A percentile compares a stretch with the other conserved stretches of the same genome.
phyloP scores from a whole-genome alignment of 2,329 filamentous ascomycete species.

The Colletotrichum magnum region DNA sequence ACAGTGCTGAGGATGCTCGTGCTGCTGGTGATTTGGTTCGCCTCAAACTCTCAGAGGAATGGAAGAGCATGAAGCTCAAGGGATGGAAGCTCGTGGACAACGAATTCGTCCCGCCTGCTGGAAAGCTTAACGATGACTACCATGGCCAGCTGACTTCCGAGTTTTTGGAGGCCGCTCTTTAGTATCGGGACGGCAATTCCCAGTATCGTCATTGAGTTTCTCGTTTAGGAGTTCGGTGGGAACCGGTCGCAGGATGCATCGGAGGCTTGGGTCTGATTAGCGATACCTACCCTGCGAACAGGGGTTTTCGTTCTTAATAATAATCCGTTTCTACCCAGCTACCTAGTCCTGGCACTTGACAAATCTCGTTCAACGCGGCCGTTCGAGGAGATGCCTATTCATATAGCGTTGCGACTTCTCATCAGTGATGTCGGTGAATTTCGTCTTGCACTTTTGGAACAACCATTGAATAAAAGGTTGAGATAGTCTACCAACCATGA shows the following conservation, averaged over 20 bases:
- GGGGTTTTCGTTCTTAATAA: conserved; percentile 18
- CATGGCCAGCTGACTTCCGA: conserved; percentile 52
- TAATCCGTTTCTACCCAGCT: conserved; percentile 1
- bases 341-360: no score
- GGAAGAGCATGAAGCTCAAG: conserved; percentile 74
- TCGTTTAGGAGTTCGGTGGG: conserved; percentile 24
- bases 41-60: conserved; percentile 77
- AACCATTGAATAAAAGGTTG: no score
- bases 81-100: conserved; percentile 77
- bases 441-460: no score
- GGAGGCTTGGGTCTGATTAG: conserved; percentile 18
- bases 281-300: conserved; percentile 22
- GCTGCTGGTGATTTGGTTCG: conserved; percentile 90
- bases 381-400: no score
- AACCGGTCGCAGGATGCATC: conserved; percentile 13
- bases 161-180: conserved; percentile 52
- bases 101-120: conserved; percentile 56
- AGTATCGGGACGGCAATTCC: conserved; percentile 1
- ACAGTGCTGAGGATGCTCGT: conserved; percentile 91
- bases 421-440: no score
- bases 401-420: no score
- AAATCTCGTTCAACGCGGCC: no score
- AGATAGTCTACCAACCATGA: no score
- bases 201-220: conserved; percentile 1
- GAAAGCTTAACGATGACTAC: conserved; percentile 35